Base-by-base conservation (phyloP, 371 early-diverging fungal genomes). In the Mortierella polycephala region DNA sequence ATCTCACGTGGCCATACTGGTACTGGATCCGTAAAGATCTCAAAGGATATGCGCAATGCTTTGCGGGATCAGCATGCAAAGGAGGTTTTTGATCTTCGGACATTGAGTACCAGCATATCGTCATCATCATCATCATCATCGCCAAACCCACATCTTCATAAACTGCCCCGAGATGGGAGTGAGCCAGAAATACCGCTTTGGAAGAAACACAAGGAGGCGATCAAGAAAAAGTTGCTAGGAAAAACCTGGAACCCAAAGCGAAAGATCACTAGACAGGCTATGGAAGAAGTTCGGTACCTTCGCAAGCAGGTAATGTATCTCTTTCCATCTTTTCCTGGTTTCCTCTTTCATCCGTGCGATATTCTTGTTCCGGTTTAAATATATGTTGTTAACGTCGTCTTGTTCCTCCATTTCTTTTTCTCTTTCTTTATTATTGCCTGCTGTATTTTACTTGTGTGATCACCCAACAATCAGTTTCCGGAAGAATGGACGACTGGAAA, bases 261-360 rank as follows among this genome's bases (percentile, higher is more conserved):
- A 13, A 71, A 67, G 18, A 30, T 77, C n/a, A 53, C 72, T 12
- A 47, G 72, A 37, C 64, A 71, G 39, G 51, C 69, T 40, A 77
- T 77, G 77, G 77, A 77, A 9, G 72, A 77, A 37, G 62, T 77
- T 18, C 67, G 77, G 46, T 71, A 67, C 49, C 72, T 77, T 18
- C 67, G 65, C 9, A 71, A 77, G n/a, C 77, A 77, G 69, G 77
- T 77, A 30, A 30, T 30, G 64, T 44, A 14, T 57, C 7, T 41
- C 23, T 2, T 23, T n/a, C n/a, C n/a, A 7, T 18, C 18, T 51
- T 47, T 58, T 5, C 51, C 47, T 10, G 50, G n/a, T 41, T 47
- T 1, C 7, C n/a, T 9, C 49, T 7, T 41, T 3, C 13, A 46
- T 46, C 13, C 16, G 46, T 46, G 30, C 1, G 4, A 30, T 30